Conservation (phyloP, 179 eudicot genomes). For the Spergularia azorica region DNA sequence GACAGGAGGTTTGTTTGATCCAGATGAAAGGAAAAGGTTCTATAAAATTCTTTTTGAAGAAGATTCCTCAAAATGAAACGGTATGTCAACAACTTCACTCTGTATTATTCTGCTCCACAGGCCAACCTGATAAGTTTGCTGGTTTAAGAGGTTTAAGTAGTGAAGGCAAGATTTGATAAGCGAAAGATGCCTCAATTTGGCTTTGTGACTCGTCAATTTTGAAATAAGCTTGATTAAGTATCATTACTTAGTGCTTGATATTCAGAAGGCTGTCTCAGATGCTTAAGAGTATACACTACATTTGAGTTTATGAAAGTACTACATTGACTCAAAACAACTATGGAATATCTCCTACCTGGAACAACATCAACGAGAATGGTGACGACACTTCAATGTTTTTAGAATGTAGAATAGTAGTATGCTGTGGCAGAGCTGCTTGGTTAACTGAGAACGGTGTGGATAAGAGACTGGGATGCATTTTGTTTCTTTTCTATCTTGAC, state of each 20-base stretch:
- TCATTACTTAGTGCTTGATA: not conserved
- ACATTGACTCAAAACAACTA: too few species aligned
- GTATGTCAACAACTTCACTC: not conserved
- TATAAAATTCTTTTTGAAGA: constrained; percentile 81
- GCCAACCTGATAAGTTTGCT: not conserved
- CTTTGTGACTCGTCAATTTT: not conserved
- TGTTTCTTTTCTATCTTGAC: too few species aligned
- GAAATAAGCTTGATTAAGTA: not conserved
- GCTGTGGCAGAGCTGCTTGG: too few species aligned
- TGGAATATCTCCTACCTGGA: too few species aligned
- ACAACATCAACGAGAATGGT: too few species aligned
- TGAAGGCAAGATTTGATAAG: not conserved
- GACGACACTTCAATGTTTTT: too few species aligned
- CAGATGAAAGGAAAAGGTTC: constrained; percentile 86
- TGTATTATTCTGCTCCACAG: not conserved
- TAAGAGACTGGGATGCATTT: too few species aligned
- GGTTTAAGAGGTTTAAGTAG: not conserved
- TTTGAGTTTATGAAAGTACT: too few species aligned
- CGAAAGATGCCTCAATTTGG: constrained; percentile 1
- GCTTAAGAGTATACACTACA: too few species aligned
- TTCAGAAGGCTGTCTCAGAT: not conserved
- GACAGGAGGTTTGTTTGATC: constrained; percentile 68
- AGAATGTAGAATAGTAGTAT: too few species aligned
- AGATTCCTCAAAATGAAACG: constrained; percentile 21
- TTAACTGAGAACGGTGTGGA: too few species aligned